Evolutionary conservation across 108 stramenopile genomes (phyloP).

Genomic region (Cylindrotheca fusiformis): DNA sequence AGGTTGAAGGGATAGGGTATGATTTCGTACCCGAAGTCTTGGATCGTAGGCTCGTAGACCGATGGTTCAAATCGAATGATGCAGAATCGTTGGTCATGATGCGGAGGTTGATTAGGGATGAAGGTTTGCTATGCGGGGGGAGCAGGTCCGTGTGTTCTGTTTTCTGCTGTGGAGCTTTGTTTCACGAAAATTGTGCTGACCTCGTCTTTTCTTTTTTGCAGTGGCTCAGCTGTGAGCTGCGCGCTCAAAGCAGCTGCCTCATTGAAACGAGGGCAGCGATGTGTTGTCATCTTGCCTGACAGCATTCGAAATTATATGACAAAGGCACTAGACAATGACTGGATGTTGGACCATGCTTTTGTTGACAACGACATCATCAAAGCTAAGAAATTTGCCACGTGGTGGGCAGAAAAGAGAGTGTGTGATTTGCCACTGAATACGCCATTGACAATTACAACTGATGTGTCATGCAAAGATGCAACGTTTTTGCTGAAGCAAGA

Average conservation of each 20-base stretch:
- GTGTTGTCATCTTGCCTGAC: conserved; percentile 88
- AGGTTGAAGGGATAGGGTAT: conserved; percentile 94
- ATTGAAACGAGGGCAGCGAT: conserved; percentile 67
- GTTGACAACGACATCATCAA: conserved; percentile 75
- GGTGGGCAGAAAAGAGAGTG: conserved; percentile 78
- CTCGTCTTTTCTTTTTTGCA: too few relatives aligned
- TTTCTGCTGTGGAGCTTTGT: too few relatives aligned
- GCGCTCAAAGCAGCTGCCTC: conserved; percentile 74
- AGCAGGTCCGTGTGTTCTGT: too few relatives aligned
- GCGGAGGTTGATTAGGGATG: conserved; percentile 84
- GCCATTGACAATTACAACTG: conserved; percentile 84
- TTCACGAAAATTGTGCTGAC: too few relatives aligned
- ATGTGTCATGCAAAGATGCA: conserved; percentile 84
- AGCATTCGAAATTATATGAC: conserved; percentile 96
- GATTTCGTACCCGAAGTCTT: conserved; percentile 93
- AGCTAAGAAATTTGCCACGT: conserved; percentile 49
- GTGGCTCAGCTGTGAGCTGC: conserved; percentile 77
- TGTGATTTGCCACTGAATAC: conserved; percentile 79
- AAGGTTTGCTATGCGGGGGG: conserved; percentile 92
- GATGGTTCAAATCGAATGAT: conserved; percentile 75
- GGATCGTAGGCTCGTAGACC: conserved; percentile 53
- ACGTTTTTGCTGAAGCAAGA: conserved; percentile 79
- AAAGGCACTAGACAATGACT: conserved; percentile 89
- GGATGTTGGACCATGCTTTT: conserved; percentile 92
- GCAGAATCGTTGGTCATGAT: conserved; percentile 74